Percentiles rank a stretch among this genome's conserved stretches.
Evolutionary conservation across 768 basidiomycete genomes (phyloP).

Genomic region (Lyophyllum semitale): DNA sequence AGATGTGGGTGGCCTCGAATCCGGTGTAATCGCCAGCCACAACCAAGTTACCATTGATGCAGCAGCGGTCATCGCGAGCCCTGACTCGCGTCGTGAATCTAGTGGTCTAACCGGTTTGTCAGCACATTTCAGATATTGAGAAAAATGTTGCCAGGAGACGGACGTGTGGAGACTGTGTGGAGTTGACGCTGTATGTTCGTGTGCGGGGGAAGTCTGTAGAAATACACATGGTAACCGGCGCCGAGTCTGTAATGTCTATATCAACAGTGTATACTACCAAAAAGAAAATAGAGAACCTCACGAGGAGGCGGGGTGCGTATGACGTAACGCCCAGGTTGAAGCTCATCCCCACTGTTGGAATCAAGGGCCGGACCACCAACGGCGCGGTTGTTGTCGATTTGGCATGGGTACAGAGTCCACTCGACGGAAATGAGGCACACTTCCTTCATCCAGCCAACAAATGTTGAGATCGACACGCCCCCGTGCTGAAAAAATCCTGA

Average conservation of each 20-base stretch:
- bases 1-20: slow-evolving; percentile 21
- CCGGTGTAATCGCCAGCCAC: slow-evolving; percentile 17
- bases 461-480: slow-evolving; percentile 19
- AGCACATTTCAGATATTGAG: too few relatives aligned
- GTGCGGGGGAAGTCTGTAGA: slow-evolving; percentile 17
- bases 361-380: slow-evolving; percentile 15
- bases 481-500: slow-evolving; percentile 16
- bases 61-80: slow-evolving; percentile 17
- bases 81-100: slow-evolving; percentile 16
- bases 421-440: slow-evolving; percentile 6
- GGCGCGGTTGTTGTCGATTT: too few relatives aligned
- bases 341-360: slow-evolving; percentile 15
- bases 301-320: slow-evolving; percentile 17
- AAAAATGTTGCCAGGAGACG: slow-evolving; percentile 4
- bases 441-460: slow-evolving; percentile 15
- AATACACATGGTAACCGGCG: slow-evolving; percentile 10
- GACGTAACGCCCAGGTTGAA: slow-evolving; percentile 18
- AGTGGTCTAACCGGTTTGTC: slow-evolving; percentile 5
- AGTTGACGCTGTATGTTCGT: slow-evolving; percentile 17
- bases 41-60: slow-evolving; percentile 18
- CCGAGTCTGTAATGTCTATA: slow-evolving; percentile 15
- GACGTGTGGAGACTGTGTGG: slow-evolving; percentile 17
- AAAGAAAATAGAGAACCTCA: slow-evolving; percentile 4
- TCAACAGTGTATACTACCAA: neutral
- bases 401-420: slow-evolving; percentile 17